Percentiles rank a stretch among this genome's conserved stretches.
These are phyloP conservation scores for Rossbeevera mucosa DNA, from an alignment of 768 basidiomycete genomes.

Conservation along the genomic window DNA sequence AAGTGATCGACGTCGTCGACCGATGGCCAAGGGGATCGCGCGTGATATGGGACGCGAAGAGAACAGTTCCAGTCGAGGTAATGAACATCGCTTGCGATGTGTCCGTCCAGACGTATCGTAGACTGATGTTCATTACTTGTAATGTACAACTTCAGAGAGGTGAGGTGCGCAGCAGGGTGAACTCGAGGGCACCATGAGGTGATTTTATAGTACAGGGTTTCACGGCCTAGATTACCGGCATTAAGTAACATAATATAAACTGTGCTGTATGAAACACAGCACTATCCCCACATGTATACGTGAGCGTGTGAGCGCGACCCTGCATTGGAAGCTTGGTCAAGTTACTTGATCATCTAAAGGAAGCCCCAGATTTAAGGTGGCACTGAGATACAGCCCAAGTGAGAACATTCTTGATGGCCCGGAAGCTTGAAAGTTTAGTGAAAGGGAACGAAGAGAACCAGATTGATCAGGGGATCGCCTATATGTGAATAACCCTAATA, in stretches of 20 bases:
- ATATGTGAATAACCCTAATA: conserved; percentile 21
- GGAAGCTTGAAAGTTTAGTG: background rate
- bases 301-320: background rate
- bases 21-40: background rate
- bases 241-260: background rate
- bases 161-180: background rate
- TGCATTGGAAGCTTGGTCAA: background rate
- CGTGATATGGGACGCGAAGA: conserved; percentile 9
- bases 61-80: conserved; percentile 13
- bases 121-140: conserved; percentile 17
- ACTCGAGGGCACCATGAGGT: no score
- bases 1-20: conserved; percentile 10
- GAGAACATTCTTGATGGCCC: background rate
- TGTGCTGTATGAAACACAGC: background rate
- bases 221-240: background rate
- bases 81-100: conserved; percentile 13
- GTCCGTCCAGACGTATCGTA: conserved; percentile 11
- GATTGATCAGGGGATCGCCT: no score
- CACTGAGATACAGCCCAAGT: no score
- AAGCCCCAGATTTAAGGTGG: background rate
- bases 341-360: background rate
- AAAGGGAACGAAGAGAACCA: no score
- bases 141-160: background rate
- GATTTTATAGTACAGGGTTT: background rate
- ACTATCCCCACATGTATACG: background rate